Conservation (phyloP, 78 protist genomes). For the slime mould (Dictyostelium discoideum) region DNA sequence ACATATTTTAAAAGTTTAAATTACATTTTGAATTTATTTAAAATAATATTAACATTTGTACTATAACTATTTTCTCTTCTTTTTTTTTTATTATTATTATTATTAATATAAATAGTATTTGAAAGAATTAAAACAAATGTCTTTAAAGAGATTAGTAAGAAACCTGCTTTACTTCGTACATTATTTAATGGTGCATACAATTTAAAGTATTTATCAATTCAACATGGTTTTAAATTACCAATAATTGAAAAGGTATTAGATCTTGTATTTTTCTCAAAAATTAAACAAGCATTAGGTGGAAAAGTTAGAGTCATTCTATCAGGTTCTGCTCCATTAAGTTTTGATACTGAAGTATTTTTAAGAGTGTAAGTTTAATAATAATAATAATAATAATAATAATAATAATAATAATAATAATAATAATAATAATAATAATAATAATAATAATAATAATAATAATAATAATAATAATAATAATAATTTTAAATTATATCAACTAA, state of each 20-base stretch:
- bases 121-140: conserved; percentile 52
- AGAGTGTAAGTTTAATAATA: conserved; percentile 4
- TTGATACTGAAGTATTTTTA: conserved; percentile 83
- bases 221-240: conserved; percentile 52
- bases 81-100: too few relatives aligned
- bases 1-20: too few relatives aligned
- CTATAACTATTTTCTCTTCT: too few relatives aligned
- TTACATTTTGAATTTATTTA: too few relatives aligned
- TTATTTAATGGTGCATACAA: conserved; percentile 2
- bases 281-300: conserved; percentile 91
- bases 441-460: not conserved
- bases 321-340: conserved; percentile 94
- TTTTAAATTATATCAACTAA: too few relatives aligned
- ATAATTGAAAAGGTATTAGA: not conserved
- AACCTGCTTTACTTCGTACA: not conserved
- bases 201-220: conserved; percentile 10
- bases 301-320: conserved; percentile 83
- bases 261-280: conserved; percentile 76
- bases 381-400: not conserved
- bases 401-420: not conserved
- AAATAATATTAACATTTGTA: too few relatives aligned
- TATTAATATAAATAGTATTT: not conserved
- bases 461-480: not conserved
- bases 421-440: not conserved
- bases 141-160: conserved; percentile 27